Conservation (phyloP, 768 basidiomycete genomes). For the Dioszegia aurantiaca region DNA sequence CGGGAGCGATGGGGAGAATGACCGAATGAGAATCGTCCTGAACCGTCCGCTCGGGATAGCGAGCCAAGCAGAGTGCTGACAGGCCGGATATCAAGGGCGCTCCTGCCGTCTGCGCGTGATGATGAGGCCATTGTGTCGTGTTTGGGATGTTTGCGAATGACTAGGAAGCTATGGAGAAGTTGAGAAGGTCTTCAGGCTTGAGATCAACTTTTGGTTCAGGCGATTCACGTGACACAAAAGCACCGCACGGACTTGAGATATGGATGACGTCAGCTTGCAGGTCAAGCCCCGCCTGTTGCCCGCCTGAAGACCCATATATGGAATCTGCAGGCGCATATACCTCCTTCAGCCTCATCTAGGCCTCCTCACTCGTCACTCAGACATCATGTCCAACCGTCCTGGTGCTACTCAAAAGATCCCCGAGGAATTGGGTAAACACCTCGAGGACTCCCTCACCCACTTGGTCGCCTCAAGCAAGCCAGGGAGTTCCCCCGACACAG, state of each 20-base stretch:
- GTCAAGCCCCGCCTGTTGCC: no score
- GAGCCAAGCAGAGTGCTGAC: conserved; percentile 41
- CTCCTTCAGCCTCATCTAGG: no score
- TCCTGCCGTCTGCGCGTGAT: conserved; percentile 38
- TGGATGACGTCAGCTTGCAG: no score
- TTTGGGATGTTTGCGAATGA: not conserved
- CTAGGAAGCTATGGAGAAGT: no score
- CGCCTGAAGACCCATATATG: no score
- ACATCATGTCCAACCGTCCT: conserved; percentile 27
- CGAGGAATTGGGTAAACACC: conserved; percentile 32
- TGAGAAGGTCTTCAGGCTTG: no score
- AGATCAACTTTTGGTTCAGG: not conserved
- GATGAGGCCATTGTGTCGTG: conserved; percentile 11
- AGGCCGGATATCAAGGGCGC: conserved; percentile 35
- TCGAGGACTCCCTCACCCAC: conserved; percentile 40
- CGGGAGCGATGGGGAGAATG: not conserved
- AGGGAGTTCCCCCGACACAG: conserved; percentile 1
- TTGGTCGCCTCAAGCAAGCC: conserved; percentile 31
- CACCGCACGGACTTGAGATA: no score
- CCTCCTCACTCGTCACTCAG: no score
- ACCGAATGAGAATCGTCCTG: conserved; percentile 52
- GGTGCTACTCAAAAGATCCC: conserved; percentile 26
- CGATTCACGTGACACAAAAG: not conserved
- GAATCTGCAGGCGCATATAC: no score
- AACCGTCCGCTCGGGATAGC: conserved; percentile 54